Percentiles rank a stretch among this genome's conserved stretches.
Evolutionary conservation across 192 early-diverging fungal genomes (phyloP).

Genomic region (Backusella liffmaniae): DNA sequence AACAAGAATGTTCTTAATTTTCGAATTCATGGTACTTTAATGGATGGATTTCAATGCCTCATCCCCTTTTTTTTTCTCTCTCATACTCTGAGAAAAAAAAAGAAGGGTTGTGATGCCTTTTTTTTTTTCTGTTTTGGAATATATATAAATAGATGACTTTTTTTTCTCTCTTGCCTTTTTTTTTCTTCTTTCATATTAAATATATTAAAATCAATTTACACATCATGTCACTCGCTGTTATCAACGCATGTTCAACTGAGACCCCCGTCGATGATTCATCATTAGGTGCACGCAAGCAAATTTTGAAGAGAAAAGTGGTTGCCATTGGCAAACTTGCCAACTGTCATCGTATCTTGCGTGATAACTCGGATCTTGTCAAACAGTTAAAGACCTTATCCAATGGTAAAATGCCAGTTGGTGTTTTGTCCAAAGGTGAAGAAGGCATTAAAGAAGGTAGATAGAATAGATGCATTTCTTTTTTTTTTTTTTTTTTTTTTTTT

Average conservation of each 20-base stretch:
- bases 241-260: constrained; percentile 14
- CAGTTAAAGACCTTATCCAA: constrained; percentile 13
- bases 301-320: constrained; percentile 25
- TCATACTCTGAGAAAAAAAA: background rate
- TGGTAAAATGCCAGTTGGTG: constrained; percentile 19
- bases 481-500: background rate
- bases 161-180: background rate
- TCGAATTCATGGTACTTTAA: background rate
- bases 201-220: background rate
- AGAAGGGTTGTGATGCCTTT: background rate
- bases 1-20: constrained; percentile 16
- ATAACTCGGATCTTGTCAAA: constrained; percentile 15
- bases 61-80: background rate
- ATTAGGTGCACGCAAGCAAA: constrained; percentile 11
- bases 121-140: background rate
- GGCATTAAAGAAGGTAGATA: constrained; percentile 14
- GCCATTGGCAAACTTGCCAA: constrained; percentile 25
- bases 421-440: constrained; percentile 20
- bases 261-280: background rate
- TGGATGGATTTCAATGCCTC: background rate
- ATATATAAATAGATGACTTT: background rate
- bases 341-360: background rate
- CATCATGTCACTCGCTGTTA: constrained; percentile 23
- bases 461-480: background rate
- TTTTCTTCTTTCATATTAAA: constrained; percentile 3